A percentile compares a stretch with the other conserved stretches of the same genome.
Conservation (phyloP, 352 stramenopile species). For the Globisporangium cylindrosporum region DNA sequence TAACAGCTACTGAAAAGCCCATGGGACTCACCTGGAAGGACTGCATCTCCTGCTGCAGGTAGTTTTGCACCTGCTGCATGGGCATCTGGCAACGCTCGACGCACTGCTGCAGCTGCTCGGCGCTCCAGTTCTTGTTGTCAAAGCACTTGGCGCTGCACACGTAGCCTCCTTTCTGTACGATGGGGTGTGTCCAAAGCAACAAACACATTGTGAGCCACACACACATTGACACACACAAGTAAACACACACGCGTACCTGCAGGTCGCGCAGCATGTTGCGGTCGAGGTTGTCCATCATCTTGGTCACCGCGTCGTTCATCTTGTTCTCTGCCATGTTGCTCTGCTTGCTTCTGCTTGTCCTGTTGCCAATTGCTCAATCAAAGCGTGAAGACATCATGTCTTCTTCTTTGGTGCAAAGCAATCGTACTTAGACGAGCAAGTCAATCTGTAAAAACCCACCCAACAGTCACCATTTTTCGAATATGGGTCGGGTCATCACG, state of each 20-base stretch:
- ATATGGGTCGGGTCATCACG: not conserved
- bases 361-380: constrained; percentile 3
- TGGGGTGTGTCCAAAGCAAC: not conserved
- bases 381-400: not conserved
- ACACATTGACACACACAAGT: not conserved
- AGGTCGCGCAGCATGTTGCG: constrained; percentile 68
- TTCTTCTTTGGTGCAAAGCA: constrained; percentile 9
- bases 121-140: constrained; percentile 76
- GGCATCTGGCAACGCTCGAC: constrained; percentile 86
- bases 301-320: constrained; percentile 78
- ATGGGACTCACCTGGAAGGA: constrained; percentile 55
- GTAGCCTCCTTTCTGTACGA: constrained; percentile 68
- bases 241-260: constrained; percentile 32
- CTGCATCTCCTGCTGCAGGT: constrained; percentile 83
- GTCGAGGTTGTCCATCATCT: constrained; percentile 85
- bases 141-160: constrained; percentile 87
- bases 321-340: constrained; percentile 67
- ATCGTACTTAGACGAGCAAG: constrained; percentile 6
- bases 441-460: not conserved
- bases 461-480: not conserved
- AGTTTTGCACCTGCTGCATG: constrained; percentile 81
- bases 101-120: constrained; percentile 76
- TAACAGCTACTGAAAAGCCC: not conserved
- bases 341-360: not conserved
- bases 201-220: not conserved